A percentile compares a stretch with the other conserved stretches of the same genome.
Conservation (phyloP, 148 eudicot species). For the Amaranthus palmeri region DNA sequence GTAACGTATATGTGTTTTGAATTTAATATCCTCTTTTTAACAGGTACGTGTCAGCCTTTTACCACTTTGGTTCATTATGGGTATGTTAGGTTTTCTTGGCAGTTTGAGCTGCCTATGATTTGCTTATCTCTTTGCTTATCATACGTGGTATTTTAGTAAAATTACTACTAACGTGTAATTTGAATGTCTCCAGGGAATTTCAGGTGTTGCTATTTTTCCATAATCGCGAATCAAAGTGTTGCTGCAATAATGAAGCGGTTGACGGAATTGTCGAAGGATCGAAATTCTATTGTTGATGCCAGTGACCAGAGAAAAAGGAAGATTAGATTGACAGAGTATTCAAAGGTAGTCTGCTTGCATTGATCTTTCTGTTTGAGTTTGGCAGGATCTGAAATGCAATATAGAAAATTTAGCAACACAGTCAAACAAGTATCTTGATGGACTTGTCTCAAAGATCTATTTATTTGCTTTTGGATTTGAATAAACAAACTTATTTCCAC, state of each 20-base stretch:
- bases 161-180: background rate
- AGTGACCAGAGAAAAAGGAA: slow-evolving; percentile 30
- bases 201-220: slow-evolving; percentile 47
- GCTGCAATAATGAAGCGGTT: slow-evolving; percentile 27
- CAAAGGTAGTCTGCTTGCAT: slow-evolving; percentile 41
- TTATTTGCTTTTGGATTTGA: too few species aligned
- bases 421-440: background rate
- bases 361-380: background rate
- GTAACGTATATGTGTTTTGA: background rate
- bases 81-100: slow-evolving; percentile 36
- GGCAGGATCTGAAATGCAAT: background rate
- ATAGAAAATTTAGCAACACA: background rate
- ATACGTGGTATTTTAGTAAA: background rate
- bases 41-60: slow-evolving; percentile 70
- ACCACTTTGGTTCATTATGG: slow-evolving; percentile 77
- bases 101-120: background rate
- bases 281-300: slow-evolving; percentile 19
- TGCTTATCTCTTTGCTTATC: background rate
- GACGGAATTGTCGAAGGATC: slow-evolving; percentile 18
- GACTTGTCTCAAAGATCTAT: too few species aligned
- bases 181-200: slow-evolving; percentile 41
- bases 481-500: too few species aligned
- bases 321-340: slow-evolving; percentile 64
- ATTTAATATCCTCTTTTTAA: slow-evolving; percentile 9
- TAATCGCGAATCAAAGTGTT: slow-evolving; percentile 46